phyloP scores from a whole-genome alignment of 1,284 basidiomycete species.

The Uromyces viciae-fabae region DNA sequence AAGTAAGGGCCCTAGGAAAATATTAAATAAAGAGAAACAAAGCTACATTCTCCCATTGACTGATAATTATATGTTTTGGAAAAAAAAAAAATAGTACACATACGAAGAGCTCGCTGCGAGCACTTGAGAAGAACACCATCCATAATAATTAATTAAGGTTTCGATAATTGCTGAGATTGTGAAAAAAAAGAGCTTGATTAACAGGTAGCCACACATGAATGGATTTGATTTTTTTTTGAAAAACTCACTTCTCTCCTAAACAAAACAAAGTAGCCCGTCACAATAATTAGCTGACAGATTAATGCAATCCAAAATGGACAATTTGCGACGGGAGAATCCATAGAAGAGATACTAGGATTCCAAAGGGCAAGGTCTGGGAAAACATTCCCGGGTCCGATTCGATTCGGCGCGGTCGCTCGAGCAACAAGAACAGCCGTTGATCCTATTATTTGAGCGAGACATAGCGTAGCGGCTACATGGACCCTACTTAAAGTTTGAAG shows the following conservation, averaged over 20 bases:
- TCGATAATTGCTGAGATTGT: constrained; percentile 37
- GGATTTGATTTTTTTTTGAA: no score
- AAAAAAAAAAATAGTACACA: no score
- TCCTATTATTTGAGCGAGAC: constrained; percentile 67
- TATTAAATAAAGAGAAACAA: no score
- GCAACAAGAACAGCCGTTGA: constrained; percentile 74
- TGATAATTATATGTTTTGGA: no score
- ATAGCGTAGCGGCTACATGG: constrained; percentile 84
- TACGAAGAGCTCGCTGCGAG: no score
- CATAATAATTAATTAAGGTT: constrained; percentile 30
- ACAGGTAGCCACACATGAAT: no score
- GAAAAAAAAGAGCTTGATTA: background rate
- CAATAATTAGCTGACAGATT: constrained; percentile 72
- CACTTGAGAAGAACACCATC: background rate
- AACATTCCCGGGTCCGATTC: constrained; percentile 77
- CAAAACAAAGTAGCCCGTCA: constrained; percentile 89
- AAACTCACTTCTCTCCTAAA: constrained; percentile 67
- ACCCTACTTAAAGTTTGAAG: constrained; percentile 85
- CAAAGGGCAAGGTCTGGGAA: constrained; percentile 84
- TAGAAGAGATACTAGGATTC: constrained; percentile 58
- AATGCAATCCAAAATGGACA: constrained; percentile 84
- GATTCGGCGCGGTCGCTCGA: constrained; percentile 75
- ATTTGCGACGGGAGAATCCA: constrained; percentile 22
- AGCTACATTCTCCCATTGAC: no score
- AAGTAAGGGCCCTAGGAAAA: no score